Percentiles rank a stretch among this genome's conserved stretches.
These are phyloP conservation scores for Cordyceps pruinosa DNA, from an alignment of 2,329 filamentous ascomycete genomes.

Conservation along the genomic window DNA sequence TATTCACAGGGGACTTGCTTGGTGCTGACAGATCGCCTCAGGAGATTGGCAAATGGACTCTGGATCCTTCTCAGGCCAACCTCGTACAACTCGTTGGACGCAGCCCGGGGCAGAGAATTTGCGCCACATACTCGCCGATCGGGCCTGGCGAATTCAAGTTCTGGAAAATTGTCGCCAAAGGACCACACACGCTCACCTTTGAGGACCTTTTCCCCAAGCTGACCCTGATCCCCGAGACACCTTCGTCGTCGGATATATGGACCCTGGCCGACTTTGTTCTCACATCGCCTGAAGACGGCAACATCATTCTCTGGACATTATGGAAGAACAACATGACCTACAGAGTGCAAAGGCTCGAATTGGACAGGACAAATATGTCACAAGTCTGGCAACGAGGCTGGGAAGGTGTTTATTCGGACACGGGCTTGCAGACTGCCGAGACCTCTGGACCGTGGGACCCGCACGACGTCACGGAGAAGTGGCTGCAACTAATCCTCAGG, in stretches of 20 bases:
- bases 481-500: slow-evolving; percentile 75
- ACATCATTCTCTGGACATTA: slow-evolving; percentile 63
- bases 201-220: slow-evolving; percentile 62
- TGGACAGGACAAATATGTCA: slow-evolving; percentile 58
- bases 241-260: slow-evolving; percentile 70
- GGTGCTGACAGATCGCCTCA: slow-evolving; percentile 59
- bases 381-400: slow-evolving; percentile 62
- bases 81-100: slow-evolving; percentile 66
- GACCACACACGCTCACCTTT: slow-evolving; percentile 56
- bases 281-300: slow-evolving; percentile 45
- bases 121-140: slow-evolving; percentile 82
- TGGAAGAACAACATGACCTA: slow-evolving; percentile 83
- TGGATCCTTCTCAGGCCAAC: slow-evolving; percentile 72
- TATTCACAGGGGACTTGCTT: slow-evolving; percentile 71
- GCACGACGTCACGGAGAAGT: slow-evolving; percentile 70
- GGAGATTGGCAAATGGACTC: slow-evolving; percentile 64
- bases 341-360: slow-evolving; percentile 64
- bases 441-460: slow-evolving; percentile 56
- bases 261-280: slow-evolving; percentile 70
- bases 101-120: slow-evolving; percentile 44
- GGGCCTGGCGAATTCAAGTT: slow-evolving; percentile 91
- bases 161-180: slow-evolving; percentile 65
- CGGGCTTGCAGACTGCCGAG: slow-evolving; percentile 45
- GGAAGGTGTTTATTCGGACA: slow-evolving; percentile 60
- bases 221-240: slow-evolving; percentile 58